phyloP scores from a whole-genome alignment of 2,329 filamentous ascomycete species.

The Hypoxylon rubiginosum region DNA sequence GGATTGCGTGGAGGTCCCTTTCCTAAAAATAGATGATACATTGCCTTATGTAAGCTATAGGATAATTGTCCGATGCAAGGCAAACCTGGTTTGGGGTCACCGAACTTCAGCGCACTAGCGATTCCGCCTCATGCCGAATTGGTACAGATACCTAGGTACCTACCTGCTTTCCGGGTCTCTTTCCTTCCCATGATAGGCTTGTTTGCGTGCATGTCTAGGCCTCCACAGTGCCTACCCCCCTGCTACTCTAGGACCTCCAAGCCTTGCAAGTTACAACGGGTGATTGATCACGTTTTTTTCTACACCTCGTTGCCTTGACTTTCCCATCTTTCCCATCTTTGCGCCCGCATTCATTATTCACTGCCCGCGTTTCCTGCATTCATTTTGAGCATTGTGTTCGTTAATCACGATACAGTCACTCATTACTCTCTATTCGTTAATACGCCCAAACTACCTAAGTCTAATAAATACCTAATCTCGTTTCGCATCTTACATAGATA shows the following conservation, averaged over 20 bases:
- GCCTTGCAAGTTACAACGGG: background rate
- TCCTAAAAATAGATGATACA: background rate
- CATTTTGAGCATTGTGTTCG: conserved; percentile 22
- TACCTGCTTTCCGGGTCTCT: background rate
- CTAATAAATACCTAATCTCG: background rate
- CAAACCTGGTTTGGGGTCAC: background rate
- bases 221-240: background rate
- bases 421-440: background rate
- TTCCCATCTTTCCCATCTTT: background rate
- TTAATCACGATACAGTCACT: conserved; percentile 1
- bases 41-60: background rate
- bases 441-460: background rate
- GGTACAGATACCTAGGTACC: background rate
- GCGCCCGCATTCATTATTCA: conserved; percentile 7
- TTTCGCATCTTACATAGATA: conserved; percentile 4
- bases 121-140: conserved; percentile 36
- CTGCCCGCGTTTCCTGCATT: conserved; percentile 16
- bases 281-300: background rate
- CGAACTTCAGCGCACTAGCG: background rate
- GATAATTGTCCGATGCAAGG: conserved; percentile 40
- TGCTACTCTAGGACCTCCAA: background rate
- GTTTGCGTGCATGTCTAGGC: no score
- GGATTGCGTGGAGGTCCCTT: background rate
- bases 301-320: background rate
- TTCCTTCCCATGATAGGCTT: background rate